phyloP scores from a whole-genome alignment of 2,329 filamentous ascomycete genomes.

The Orbilia brochopaga region DNA sequence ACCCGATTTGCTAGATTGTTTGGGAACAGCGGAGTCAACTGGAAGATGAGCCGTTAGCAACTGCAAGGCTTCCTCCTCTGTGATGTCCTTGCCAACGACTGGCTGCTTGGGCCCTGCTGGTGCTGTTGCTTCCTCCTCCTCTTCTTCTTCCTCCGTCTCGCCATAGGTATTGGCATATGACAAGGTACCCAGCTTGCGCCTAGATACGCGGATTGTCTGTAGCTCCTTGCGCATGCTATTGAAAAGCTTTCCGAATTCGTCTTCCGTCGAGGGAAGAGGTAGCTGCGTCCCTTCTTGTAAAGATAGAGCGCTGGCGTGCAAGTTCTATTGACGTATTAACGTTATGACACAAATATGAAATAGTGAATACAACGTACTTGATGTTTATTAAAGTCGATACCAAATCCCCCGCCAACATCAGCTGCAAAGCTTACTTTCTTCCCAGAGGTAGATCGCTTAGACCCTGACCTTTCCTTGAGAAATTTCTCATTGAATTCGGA shows the following conservation, averaged over 20 bases:
- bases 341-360: not conserved
- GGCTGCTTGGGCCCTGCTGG: conserved; percentile 21
- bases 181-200: conserved; percentile 40
- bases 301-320: conserved; percentile 42
- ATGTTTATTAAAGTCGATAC: conserved; percentile 46
- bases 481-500: conserved; percentile 34
- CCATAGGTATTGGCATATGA: conserved; percentile 42
- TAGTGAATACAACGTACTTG: conserved; percentile 16
- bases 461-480: conserved; percentile 30
- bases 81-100: conserved; percentile 24
- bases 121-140: not conserved
- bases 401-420: conserved; percentile 43
- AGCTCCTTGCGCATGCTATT: conserved; percentile 48
- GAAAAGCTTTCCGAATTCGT: conserved; percentile 45
- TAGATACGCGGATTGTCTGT: conserved; percentile 44
- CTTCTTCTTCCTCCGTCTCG: conserved; percentile 20
- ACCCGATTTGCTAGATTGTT: not conserved
- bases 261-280: conserved; percentile 38
- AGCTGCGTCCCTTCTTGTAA: conserved; percentile 43
- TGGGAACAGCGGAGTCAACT: conserved; percentile 2
- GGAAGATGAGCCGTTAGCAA: conserved; percentile 37
- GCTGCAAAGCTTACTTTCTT: conserved; percentile 49
- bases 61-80: conserved; percentile 38
- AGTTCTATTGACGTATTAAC: conserved; percentile 24
- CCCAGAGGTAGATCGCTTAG: conserved; percentile 17